Evolutionary conservation across 139 green algal genomes (phyloP), one percentile per base, ranked within the genome.

Genomic region (Volvox reticuliferus): DNA sequence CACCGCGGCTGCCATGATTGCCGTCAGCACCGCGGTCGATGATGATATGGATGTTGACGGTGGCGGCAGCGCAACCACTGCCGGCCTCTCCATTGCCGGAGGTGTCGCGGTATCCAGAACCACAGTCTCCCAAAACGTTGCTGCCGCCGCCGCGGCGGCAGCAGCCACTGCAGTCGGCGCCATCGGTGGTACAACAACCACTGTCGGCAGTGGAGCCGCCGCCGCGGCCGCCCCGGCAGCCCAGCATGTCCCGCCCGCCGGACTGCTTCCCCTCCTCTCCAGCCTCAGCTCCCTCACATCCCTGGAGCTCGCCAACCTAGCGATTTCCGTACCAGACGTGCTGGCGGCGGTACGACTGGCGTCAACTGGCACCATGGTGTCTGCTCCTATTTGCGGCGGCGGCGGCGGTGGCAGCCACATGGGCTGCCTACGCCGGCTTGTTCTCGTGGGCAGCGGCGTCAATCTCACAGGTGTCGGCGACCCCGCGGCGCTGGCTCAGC

Each of bases 261-360:
- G 67, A 2, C 83, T 89, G 35, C 20, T 62, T 16, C 20, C 36
- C 9, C 83, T 89, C n/a, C 67, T 89, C 1, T 20, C 35, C 33
- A 6, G 26, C 2, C 68, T 89, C 35, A 33, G 33, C 21, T 30
- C 12, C 36, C 83, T 89, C 13, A 32, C 83, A 9, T 81, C 83
- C 67, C 83, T 89, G 36, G 67, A 89, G 83, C 83, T 89, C 20
- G 20, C 55, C 67, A 44, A 89, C 83, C 26, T 80, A 22, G 26
- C 83, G 16, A 71, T 68, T 16, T 80, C 83, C 1, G 83, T 68
- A 19, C 36, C 67, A 13, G 67, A 89, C 12, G 36, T 89, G 6
- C 83, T 89, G 36, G 83, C 65, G 2, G 82, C 82, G 20, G 32
- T 86, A 55, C 80, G 80, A 18, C 14, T 2, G 22, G 62, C 82